Evolutionary conservation across 2,329 filamentous ascomycete species (phyloP).

Genomic region (Xylariaceae sp.): DNA sequence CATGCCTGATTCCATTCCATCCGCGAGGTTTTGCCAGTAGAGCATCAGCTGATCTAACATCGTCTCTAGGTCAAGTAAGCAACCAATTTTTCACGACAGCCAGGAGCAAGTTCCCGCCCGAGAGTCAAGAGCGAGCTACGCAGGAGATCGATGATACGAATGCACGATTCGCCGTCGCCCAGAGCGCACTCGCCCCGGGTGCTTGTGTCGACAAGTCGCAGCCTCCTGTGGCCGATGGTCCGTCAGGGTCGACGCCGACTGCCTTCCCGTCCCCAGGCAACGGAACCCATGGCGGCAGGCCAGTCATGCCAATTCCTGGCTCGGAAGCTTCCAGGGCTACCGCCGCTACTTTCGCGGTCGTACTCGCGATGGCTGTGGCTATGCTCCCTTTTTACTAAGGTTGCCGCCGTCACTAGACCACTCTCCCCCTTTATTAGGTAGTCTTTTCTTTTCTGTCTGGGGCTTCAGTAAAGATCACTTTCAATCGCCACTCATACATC

Average conservation of each 20-base stretch:
- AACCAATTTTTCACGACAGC: conserved; percentile 14
- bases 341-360: too few relatives aligned
- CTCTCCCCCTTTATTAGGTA: too few relatives aligned
- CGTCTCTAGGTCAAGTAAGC: conserved; percentile 7
- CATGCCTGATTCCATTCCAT: not conserved
- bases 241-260: not conserved
- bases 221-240: not conserved
- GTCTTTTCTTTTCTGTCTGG: too few relatives aligned
- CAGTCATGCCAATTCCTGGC: not conserved
- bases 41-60: not conserved
- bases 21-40: not conserved
- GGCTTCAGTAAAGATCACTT: too few relatives aligned
- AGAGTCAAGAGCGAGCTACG: conserved; percentile 5
- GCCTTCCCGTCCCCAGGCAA: not conserved
- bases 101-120: conserved; percentile 14
- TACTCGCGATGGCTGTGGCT: too few relatives aligned
- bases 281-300: not conserved
- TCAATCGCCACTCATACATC: too few relatives aligned
- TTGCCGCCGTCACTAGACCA: too few relatives aligned
- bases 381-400: too few relatives aligned
- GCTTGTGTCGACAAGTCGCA: conserved; percentile 15
- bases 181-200: conserved; percentile 7
- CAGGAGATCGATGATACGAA: conserved; percentile 7
- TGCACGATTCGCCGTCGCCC: conserved; percentile 7
- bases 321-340: not conserved